phyloP scores from a whole-genome alignment of 2,329 filamentous ascomycete species.

The Bipolaris sorokiniana region DNA sequence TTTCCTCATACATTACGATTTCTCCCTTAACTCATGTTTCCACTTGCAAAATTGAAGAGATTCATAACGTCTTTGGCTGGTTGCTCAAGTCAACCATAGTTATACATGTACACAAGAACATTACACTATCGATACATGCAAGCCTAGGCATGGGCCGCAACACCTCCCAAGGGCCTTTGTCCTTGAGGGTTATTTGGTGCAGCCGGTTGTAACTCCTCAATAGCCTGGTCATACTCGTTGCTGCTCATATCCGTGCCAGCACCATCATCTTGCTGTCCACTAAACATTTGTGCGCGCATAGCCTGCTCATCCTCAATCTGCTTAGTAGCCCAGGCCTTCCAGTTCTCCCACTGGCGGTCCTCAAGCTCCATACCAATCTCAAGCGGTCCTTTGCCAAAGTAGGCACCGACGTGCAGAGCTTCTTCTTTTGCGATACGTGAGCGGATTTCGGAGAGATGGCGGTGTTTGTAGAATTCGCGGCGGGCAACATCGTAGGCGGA shows the following conservation, averaged over 20 bases:
- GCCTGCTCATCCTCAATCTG: slow-evolving; percentile 59
- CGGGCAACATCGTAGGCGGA: slow-evolving; percentile 86
- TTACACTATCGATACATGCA: slow-evolving; percentile 34
- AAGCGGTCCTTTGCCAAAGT: slow-evolving; percentile 79
- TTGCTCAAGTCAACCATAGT: neutral
- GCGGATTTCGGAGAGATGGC: slow-evolving; percentile 83
- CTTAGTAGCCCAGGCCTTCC: slow-evolving; percentile 78
- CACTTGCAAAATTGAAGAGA: neutral
- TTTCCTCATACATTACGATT: neutral
- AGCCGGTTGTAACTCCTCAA: slow-evolving; percentile 44
- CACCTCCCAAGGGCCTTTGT: slow-evolving; percentile 48
- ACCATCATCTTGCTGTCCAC: slow-evolving; percentile 39
- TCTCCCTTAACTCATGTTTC: neutral
- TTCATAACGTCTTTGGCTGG: neutral
- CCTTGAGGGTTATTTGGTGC: slow-evolving; percentile 33
- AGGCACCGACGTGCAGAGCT: slow-evolving; percentile 81
- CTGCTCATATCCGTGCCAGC: slow-evolving; percentile 24
- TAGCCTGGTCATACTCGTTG: slow-evolving; percentile 36
- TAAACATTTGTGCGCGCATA: slow-evolving; percentile 52
- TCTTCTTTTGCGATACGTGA: slow-evolving; percentile 85
- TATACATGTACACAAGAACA: slow-evolving; percentile 28
- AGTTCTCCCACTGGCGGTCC: slow-evolving; percentile 77
- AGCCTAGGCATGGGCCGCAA: slow-evolving; percentile 42
- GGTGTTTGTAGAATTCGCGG: slow-evolving; percentile 85
- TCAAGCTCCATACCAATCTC: slow-evolving; percentile 85